phyloP scores from a whole-genome alignment of 2,329 filamentous ascomycete species.

The Tympanopsis confertula region DNA sequence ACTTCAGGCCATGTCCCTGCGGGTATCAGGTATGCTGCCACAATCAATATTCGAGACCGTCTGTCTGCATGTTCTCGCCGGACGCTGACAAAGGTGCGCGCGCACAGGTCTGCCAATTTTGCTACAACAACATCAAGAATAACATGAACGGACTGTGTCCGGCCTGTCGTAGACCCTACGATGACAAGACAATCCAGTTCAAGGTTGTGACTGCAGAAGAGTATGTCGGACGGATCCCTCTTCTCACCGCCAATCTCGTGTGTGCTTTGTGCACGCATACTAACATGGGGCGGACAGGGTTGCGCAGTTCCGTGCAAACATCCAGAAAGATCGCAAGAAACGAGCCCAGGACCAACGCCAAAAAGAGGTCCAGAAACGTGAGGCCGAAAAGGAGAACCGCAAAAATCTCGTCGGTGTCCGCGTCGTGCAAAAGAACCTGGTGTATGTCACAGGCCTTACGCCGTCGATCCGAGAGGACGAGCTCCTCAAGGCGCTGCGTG shows the following conservation, averaged over 20 bases:
- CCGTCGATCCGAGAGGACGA: conserved; percentile 87
- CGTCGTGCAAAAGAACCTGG: conserved; percentile 95
- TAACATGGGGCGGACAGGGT: conserved; percentile 39
- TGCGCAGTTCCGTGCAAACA: conserved; percentile 64
- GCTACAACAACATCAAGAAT: conserved; percentile 97
- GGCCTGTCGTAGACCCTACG: conserved; percentile 86
- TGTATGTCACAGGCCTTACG: conserved; percentile 91
- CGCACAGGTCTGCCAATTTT: conserved; percentile 90
- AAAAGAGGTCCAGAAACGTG: conserved; percentile 90
- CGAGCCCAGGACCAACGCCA: conserved; percentile 72
- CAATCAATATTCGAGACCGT: background rate
- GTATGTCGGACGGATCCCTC: conserved; percentile 37
- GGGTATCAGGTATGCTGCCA: conserved; percentile 72
- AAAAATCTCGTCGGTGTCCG: conserved; percentile 92
- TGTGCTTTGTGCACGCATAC: too few species aligned
- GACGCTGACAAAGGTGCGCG: background rate
- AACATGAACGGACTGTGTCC: conserved; percentile 96
- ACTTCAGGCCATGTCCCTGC: conserved; percentile 92
- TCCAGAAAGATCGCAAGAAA: conserved; percentile 86
- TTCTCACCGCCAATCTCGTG: too few species aligned
- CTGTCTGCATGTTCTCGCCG: background rate
- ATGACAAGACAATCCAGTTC: conserved; percentile 94
- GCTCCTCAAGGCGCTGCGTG: conserved; percentile 77
- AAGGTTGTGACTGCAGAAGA: conserved; percentile 92
- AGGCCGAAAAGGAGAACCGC: conserved; percentile 87